These are phyloP conservation scores for Bacterosira constricta DNA, from an alignment of 108 stramenopile genomes.

Conservation along the genomic window DNA sequence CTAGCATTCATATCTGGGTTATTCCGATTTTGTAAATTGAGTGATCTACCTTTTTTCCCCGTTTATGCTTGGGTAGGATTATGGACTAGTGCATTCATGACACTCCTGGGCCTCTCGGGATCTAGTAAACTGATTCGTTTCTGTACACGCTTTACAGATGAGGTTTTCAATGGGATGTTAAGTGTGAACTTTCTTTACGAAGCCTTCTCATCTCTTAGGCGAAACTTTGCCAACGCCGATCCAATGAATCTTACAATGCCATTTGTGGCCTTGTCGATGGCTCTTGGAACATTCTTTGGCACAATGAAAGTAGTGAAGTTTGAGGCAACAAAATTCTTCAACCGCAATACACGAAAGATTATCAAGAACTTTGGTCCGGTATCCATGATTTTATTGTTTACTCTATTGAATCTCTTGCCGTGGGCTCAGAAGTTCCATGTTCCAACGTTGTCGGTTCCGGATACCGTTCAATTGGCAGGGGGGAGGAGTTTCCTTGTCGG, in stretches of 20 bases:
- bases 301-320: slow-evolving; percentile 75
- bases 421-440: slow-evolving; percentile 71
- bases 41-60: slow-evolving; percentile 90
- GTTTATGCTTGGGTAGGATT: slow-evolving; percentile 95
- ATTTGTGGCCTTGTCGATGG: slow-evolving; percentile 78
- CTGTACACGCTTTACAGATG: slow-evolving; percentile 97
- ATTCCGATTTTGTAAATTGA: slow-evolving; percentile 74
- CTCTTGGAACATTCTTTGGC: slow-evolving; percentile 66
- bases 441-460: slow-evolving; percentile 80
- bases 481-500: slow-evolving; percentile 77
- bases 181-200: slow-evolving; percentile 96
- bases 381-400: slow-evolving; percentile 80
- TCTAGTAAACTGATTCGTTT: slow-evolving; percentile 87
- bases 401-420: slow-evolving; percentile 69
- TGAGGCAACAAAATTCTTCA: slow-evolving; percentile 75
- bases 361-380: slow-evolving; percentile 95
- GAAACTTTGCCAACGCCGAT: slow-evolving; percentile 78
- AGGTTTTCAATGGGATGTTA: slow-evolving; percentile 94
- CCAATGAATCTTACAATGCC: slow-evolving; percentile 86
- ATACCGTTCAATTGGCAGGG: slow-evolving; percentile 77
- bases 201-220: slow-evolving; percentile 66
- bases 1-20: slow-evolving; percentile 93
- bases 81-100: slow-evolving; percentile 91
- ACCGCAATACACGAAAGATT: slow-evolving; percentile 69
- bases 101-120: slow-evolving; percentile 76